Base-by-base conservation (phyloP, 2,329 filamentous ascomycete species). In the Aspergillus sp. region DNA sequence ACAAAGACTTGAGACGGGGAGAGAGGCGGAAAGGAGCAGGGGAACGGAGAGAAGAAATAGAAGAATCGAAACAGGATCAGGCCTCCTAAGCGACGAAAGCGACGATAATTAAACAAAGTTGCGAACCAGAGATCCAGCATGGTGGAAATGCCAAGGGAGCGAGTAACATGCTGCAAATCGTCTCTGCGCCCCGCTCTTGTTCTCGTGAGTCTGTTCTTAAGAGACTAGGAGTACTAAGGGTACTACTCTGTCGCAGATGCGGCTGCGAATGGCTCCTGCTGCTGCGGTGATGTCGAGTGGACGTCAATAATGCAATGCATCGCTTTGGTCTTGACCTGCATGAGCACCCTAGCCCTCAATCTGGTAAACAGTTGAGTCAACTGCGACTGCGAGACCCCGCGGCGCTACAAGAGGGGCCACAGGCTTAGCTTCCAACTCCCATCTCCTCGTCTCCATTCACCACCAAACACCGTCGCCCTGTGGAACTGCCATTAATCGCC, bases 81-180 rank as follows among this genome's bases (percentile, higher is more conserved):
- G 27, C 27, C 27, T 31, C 27, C 27, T 31, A 8, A 12, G 4
- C 25, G 33, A 14, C 11, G 8, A 25, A 17, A 4, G 14, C 45
- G 45, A 47, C 23, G 23, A 11, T 31, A 17, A 47, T 47, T 35
- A 14, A 23, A 31, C n/a, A 49, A 31, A 23, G 19, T 8, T 25
- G 33, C 17, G 54, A 50, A 51, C 46, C 39, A 56, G 40, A 39
- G 31, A 49, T 55, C 51, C 55, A 47, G 44, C 12, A 48, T 39
- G 12, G n/a, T 53, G 55, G 44, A 49, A 51, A 45, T 45, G 53
- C 53, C 53, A 56, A 50, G 53, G 53, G 35, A 37, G 35, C 35
- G 35, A 37, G 35, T 37, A n/a, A 37, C 35, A 37, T 37, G 12
- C 35, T 48, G 45, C 45, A 25, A 48, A 48, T 48, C 45, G 45